Percentiles rank a stretch among this genome's conserved stretches.
Evolutionary conservation across 768 basidiomycete species (phyloP).

Genomic region (Serendipita indica): DNA sequence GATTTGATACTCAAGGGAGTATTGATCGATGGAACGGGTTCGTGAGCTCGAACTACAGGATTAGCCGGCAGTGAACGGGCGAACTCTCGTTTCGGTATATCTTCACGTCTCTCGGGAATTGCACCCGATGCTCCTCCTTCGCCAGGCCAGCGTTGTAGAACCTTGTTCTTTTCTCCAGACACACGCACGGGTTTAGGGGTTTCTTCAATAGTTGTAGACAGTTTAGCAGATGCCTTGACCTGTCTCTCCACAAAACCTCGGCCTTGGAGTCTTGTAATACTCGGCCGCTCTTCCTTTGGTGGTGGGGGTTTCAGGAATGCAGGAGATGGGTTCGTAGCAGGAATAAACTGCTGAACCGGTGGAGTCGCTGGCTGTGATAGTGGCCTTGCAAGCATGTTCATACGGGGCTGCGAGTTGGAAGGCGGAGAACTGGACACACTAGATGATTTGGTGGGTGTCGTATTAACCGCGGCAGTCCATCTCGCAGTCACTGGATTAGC

Average conservation of each 20-base stretch:
- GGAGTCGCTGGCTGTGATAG: slow-evolving; percentile 27
- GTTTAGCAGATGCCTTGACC: slow-evolving; percentile 48
- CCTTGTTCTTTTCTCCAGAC: slow-evolving; percentile 27
- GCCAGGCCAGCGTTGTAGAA: slow-evolving; percentile 58
- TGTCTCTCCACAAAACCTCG: slow-evolving; percentile 77
- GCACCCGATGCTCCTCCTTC: neutral
- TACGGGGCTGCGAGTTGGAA: neutral
- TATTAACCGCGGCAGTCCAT: slow-evolving; percentile 14
- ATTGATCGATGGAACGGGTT: neutral
- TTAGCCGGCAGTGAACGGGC: slow-evolving; percentile 4
- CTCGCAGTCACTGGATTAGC: neutral
- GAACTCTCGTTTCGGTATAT: neutral
- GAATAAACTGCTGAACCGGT: slow-evolving; percentile 29
- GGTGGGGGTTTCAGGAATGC: slow-evolving; percentile 43
- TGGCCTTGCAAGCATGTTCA: neutral
- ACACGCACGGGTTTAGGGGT: slow-evolving; percentile 25
- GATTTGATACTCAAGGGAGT: too few species aligned
- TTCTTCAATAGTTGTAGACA: slow-evolving; percentile 19
- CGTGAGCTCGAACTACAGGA: neutral
- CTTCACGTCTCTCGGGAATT: neutral
- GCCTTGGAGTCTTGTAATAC: slow-evolving; percentile 67
- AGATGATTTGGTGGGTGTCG: slow-evolving; percentile 25
- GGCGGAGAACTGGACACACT: slow-evolving; percentile 17
- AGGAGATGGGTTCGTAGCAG: slow-evolving; percentile 34
- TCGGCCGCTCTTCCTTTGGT: slow-evolving; percentile 63